Evolutionary conservation across 106 monocot genomes (phyloP), one percentile per base, ranked within the genome.

Genomic region (Dendrobium chrysotoxum): DNA sequence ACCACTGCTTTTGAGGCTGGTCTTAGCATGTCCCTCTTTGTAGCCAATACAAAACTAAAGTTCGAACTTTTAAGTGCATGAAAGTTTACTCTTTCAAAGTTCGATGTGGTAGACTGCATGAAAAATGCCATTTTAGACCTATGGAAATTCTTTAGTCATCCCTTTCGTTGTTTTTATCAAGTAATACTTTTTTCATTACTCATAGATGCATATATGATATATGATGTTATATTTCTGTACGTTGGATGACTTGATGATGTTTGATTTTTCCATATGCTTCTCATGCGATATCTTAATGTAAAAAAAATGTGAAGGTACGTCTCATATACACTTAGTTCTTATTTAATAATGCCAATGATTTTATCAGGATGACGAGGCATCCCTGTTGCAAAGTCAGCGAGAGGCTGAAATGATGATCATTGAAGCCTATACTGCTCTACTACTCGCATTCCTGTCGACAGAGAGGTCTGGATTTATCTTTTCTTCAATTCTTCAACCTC

Each of bases 391-490:
- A 93, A 93, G 93, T 68, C 88, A 91, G 80, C 85, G 79, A 61
- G 99, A 99, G 78, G 99, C 99, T 83, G 95, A 99, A 86, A 99
- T 93, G 91, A 99, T 99, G 99, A 99, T 99, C 40, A 81, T 99
- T 72, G 90, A 93, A 86, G 99, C 99, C 53, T 99, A 99, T 85
- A 75, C 95, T 39, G 95, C 99, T 80, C 73, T 99, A 18, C 81
- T 99, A 38, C 93, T 99, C 83, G 95, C 95, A 7, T 99, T 99
- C 84, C 81, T 99, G 53, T 99, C 99, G 38, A 93, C 87, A 12
- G 99, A 99, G 80, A 99, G 99, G 99, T 99, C 55, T 75, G 10
- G 54, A 15, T 65, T 78, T 15, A 30, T 53, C 82, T 81, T 78
- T 46, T 81, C 71, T 46, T 38, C n/a, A 77, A 20, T 28, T 81